A percentile compares a stretch with the other conserved stretches of the same genome.
Conservation (phyloP, 441 rosid genomes). For the Jatropha podagrica region DNA sequence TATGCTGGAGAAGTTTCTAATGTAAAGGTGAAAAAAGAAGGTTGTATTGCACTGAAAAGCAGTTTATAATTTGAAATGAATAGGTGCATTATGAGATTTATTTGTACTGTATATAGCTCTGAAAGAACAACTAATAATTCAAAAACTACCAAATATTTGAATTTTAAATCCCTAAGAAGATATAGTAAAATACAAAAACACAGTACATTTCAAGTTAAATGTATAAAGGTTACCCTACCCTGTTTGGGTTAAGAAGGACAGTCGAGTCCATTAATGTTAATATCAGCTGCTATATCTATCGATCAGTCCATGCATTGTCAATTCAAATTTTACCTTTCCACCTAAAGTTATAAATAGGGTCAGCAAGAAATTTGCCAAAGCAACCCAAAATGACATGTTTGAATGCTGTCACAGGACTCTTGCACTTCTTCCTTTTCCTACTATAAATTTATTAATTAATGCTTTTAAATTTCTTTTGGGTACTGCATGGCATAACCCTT, state of each 20-base stretch:
- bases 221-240: not conserved
- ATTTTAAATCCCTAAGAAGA: not conserved
- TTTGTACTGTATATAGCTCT: not conserved
- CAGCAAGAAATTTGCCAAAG: not conserved
- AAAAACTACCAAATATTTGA: not conserved
- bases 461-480: constrained; percentile 14
- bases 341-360: not conserved
- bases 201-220: constrained; percentile 4
- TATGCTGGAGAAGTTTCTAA: not conserved
- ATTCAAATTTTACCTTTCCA: not conserved
- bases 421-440: constrained; percentile 33
- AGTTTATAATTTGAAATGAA: not conserved
- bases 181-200: not conserved
- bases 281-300: not conserved
- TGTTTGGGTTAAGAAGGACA: not conserved
- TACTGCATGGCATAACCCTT: not conserved
- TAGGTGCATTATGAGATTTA: not conserved
- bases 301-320: not conserved
- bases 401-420: constrained; percentile 50
- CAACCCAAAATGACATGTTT: not conserved
- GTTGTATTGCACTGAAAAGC: not conserved
- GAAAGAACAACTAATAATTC: not conserved
- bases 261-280: not conserved
- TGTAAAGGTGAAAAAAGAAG: not conserved
- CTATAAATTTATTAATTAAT: constrained; percentile 29